Evolutionary conservation across 2,329 filamentous ascomycete species (phyloP).

Genomic region (Pyricularia grisea): DNA sequence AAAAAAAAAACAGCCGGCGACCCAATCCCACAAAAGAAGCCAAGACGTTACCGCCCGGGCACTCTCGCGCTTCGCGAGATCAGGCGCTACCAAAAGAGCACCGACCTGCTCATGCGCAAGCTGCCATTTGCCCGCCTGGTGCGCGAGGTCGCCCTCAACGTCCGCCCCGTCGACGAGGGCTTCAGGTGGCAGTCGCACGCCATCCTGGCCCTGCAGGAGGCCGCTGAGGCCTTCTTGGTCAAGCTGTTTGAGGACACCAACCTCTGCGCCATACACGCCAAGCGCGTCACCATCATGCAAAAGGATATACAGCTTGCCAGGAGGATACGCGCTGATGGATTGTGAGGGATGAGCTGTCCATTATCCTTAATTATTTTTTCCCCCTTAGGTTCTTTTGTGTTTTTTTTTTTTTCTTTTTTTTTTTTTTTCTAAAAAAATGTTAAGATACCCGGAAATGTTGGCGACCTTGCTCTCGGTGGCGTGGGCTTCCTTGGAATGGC

Average conservation of each 20-base stretch:
- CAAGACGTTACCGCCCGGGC: constrained; percentile 63
- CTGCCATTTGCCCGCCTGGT: constrained; percentile 71
- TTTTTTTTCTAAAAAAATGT: background rate
- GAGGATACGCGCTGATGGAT: constrained; percentile 54
- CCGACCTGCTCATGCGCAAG: constrained; percentile 76
- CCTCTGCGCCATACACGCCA: constrained; percentile 92
- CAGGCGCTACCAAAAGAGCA: constrained; percentile 78
- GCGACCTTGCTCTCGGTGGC: background rate
- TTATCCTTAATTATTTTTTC: background rate
- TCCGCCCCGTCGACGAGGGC: constrained; percentile 54
- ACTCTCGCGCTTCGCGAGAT: constrained; percentile 89
- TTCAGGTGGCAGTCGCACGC: constrained; percentile 96
- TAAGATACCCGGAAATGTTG: background rate
- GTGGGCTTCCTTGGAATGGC: background rate
- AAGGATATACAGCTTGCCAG: constrained; percentile 87
- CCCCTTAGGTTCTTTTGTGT: background rate
- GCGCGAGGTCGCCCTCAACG: constrained; percentile 62
- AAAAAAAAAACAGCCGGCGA: constrained; percentile 50
- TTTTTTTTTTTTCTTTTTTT: background rate
- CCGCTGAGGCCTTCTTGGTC: constrained; percentile 90
- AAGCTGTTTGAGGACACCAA: constrained; percentile 97
- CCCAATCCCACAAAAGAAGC: constrained; percentile 53
- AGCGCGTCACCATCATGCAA: constrained; percentile 93
- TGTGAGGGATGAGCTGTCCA: constrained; percentile 15
- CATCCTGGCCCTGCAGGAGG: constrained; percentile 87